A percentile compares a stretch with the other conserved stretches of the same genome.
Conservation (phyloP, 495 filamentous ascomycete species). For the Neurospora tetraspora region DNA sequence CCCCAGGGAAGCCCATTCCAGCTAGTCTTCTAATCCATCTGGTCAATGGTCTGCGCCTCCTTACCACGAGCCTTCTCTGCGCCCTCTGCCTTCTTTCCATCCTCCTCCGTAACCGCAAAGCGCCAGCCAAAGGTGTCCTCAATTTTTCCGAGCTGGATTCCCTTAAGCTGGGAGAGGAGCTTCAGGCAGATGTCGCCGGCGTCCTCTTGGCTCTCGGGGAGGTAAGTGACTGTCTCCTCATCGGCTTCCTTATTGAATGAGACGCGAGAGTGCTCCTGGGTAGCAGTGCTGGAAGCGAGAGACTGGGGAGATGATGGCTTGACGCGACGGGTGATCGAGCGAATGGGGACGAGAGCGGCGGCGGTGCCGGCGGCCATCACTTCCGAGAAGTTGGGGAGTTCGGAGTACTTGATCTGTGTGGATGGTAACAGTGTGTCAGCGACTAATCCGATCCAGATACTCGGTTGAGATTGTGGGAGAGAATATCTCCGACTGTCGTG, state of each 20-base stretch:
- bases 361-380: constrained; percentile 90
- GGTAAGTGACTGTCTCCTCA: constrained; percentile 58
- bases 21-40: neutral
- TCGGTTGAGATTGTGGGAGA: neutral
- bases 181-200: constrained; percentile 58
- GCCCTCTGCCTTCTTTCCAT: constrained; percentile 28
- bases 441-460: neutral
- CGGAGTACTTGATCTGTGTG: constrained; percentile 63
- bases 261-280: neutral
- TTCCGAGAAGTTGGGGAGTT: constrained; percentile 67
- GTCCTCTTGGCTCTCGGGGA: constrained; percentile 50
- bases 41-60: neutral
- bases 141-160: constrained; percentile 71
- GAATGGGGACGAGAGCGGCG: constrained; percentile 82
- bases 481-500: neutral
- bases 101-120: constrained; percentile 41
- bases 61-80: neutral
- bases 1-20: neutral
- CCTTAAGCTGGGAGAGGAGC: constrained; percentile 68
- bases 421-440: constrained; percentile 5
- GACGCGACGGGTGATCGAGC: constrained; percentile 63
- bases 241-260: constrained; percentile 1
- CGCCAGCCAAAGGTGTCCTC: constrained; percentile 71
- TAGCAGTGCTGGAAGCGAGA: constrained; percentile 16
- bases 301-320: constrained; percentile 28